Evolutionary conservation across 108 stramenopile species (phyloP), one percentile per base, ranked within the genome.

Genomic region (Asterionellopsis glacialis): DNA sequence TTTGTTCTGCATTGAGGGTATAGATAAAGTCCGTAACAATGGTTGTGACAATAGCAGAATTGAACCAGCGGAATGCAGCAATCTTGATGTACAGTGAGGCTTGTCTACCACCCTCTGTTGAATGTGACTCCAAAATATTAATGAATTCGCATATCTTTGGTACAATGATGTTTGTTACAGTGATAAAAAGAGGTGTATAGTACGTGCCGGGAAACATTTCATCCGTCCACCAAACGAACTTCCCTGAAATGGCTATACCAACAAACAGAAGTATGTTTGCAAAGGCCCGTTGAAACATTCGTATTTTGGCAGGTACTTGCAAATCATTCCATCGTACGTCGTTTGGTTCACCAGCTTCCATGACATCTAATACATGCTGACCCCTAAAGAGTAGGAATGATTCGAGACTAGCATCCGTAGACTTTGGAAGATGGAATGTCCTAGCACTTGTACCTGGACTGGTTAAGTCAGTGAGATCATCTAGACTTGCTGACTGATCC

Each of bases 261-360:
- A 13, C 44, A 45, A 48, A 61, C 45, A 22, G 16, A 10, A 48
- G 60, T 45, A 45, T 48, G 1, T 26, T 47, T 41, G 26, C 26
- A 61, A n/a, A 24, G 15, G 6, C 18, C 12, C 21, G 26, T 22
- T 24, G 47, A 13, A n/a, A 45, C 22, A 50, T 48, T 6, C 68
- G 62, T 2, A 43, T 75, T 41, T 72, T 33, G 33, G 33, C 33
- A 33, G 33, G 33, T 7, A 33, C 87, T 62, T 89, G 83, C 41
- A 90, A 54, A 64, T 93, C 84, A 63, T 83, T 77, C 91, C 91
- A 93, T 28, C 86, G 82, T 42, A 93, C 79, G 0, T 83, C 73
- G 24, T 57, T 77, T 15, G 91, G 91, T 59, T 93, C 91, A 38
- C 83, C 82, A 15, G 91, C 80, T 70, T 93, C 91, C 22, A 64